These are phyloP conservation scores for Aspergillus tanneri DNA, from an alignment of 2,329 filamentous ascomycete genomes.

Conservation along the genomic window DNA sequence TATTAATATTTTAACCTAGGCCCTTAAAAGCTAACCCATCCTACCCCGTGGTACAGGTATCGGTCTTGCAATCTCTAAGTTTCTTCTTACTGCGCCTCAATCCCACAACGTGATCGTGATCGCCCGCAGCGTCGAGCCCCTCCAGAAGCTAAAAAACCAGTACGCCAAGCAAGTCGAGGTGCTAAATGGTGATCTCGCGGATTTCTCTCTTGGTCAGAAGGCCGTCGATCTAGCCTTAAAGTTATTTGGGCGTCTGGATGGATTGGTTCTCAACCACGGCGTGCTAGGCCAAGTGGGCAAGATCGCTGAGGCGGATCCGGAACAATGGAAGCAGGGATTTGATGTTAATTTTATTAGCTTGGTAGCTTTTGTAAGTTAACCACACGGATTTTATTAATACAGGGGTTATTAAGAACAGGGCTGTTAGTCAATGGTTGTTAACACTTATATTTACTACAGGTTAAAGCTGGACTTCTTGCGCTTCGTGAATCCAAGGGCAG, in stretches of 20 bases:
- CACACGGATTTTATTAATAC: too few species aligned
- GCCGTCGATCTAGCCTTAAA: constrained; percentile 65
- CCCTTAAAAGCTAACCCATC: neutral
- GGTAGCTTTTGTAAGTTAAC: constrained; percentile 69
- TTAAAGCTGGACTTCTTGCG: constrained; percentile 33
- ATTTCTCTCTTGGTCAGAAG: constrained; percentile 56
- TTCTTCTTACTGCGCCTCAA: constrained; percentile 53
- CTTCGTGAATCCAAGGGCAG: constrained; percentile 36
- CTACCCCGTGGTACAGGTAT: constrained; percentile 49
- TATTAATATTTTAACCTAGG: neutral
- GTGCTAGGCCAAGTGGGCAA: constrained; percentile 71
- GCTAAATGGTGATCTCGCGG: constrained; percentile 58
- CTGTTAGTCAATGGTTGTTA: too few species aligned
- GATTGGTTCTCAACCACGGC: constrained; percentile 85
- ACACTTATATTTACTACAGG: constrained; percentile 16
- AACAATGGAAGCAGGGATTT: constrained; percentile 74
- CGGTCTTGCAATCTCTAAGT: constrained; percentile 60
- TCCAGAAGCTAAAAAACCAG: constrained; percentile 54
- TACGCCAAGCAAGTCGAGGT: constrained; percentile 57
- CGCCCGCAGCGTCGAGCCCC: constrained; percentile 56
- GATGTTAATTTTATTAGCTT: constrained; percentile 86
- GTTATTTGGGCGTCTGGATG: constrained; percentile 72
- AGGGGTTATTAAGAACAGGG: too few species aligned
- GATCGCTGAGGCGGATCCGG: constrained; percentile 64
- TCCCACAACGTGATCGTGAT: constrained; percentile 59